Evolutionary conservation across 2,329 filamentous ascomycete species (phyloP).

Genomic region (Rosellinia necatrix): DNA sequence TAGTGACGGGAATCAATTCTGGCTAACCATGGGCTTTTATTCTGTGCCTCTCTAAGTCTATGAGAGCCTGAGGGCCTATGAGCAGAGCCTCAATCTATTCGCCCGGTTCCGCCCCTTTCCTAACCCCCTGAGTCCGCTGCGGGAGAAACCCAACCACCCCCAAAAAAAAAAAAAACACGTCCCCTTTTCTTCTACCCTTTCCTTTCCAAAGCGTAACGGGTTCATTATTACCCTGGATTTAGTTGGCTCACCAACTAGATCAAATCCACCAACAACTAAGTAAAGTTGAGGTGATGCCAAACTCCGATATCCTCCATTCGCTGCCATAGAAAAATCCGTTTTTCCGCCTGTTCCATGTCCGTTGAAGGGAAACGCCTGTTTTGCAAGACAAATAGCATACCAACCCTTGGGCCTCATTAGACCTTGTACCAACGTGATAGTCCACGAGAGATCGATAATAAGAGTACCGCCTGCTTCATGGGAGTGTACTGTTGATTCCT

Average conservation of each 20-base stretch:
- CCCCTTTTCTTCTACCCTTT: not conserved
- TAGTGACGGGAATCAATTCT: conserved; percentile 23
- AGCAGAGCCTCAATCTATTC: conserved; percentile 37
- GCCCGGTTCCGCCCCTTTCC: not conserved
- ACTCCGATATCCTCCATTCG: conserved; percentile 12
- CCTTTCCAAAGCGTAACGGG: not conserved
- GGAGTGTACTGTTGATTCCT: conserved; percentile 35
- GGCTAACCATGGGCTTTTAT: conserved; percentile 8
- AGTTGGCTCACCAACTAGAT: not conserved
- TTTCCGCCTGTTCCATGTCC: conserved; percentile 10
- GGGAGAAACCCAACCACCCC: too few relatives aligned
- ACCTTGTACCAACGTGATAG: conserved; percentile 27
- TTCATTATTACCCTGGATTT: conserved; percentile 1
- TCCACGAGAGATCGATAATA: conserved; percentile 18
- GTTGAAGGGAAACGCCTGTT: conserved; percentile 14
- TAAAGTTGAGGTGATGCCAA: conserved; percentile 13
- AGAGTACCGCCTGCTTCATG: conserved; percentile 20
- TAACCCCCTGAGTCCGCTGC: not conserved
- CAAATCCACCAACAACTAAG: not conserved
- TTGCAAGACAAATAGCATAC: conserved; percentile 31
- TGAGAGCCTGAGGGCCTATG: conserved; percentile 35
- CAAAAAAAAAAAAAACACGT: not conserved
- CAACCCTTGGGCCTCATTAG: conserved; percentile 26
- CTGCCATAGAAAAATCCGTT: conserved; percentile 5
- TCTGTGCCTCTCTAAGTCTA: conserved; percentile 37